A percentile compares a stretch with the other conserved stretches of the same genome.
Evolutionary conservation across 108 stramenopile species (phyloP).

Genomic region (Thalassiosira profunda): DNA sequence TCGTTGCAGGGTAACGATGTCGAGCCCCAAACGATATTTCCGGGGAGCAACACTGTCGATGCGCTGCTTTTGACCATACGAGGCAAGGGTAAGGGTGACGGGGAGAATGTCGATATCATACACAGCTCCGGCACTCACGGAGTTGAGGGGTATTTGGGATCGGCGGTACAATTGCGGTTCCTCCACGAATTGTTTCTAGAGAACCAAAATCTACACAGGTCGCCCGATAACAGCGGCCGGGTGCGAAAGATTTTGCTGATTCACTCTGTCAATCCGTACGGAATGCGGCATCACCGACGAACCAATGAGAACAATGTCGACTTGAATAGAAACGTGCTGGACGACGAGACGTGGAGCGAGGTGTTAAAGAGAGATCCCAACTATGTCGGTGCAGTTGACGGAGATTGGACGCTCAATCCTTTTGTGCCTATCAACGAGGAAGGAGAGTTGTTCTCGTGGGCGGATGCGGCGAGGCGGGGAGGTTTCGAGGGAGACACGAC

Average conservation of each 20-base stretch:
- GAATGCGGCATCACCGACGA: conserved; percentile 78
- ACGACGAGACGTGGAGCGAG: conserved; percentile 24
- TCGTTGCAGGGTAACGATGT: conserved; percentile 1
- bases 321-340: conserved; percentile 80
- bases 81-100: not conserved
- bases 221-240: conserved; percentile 11
- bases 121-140: conserved; percentile 83
- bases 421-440: not conserved
- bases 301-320: conserved; percentile 89
- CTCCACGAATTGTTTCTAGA: conserved; percentile 41
- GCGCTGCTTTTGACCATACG: conserved; percentile 28
- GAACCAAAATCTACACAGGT: conserved; percentile 14
- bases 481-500: conserved; percentile 23
- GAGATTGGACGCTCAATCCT: conserved; percentile 52
- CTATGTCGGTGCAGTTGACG: conserved; percentile 56
- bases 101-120: conserved; percentile 42
- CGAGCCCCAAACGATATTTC: conserved; percentile 5
- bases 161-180: conserved; percentile 75
- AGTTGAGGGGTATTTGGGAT: conserved; percentile 86
- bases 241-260: conserved; percentile 72
- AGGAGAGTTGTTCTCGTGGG: conserved; percentile 28
- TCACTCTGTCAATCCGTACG: conserved; percentile 86
- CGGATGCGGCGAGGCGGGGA: conserved; percentile 14
- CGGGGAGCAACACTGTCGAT: conserved; percentile 43
- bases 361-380: conserved; percentile 63